Conservation (phyloP, 495 filamentous ascomycete genomes). For the Penicillium mononematosum region DNA sequence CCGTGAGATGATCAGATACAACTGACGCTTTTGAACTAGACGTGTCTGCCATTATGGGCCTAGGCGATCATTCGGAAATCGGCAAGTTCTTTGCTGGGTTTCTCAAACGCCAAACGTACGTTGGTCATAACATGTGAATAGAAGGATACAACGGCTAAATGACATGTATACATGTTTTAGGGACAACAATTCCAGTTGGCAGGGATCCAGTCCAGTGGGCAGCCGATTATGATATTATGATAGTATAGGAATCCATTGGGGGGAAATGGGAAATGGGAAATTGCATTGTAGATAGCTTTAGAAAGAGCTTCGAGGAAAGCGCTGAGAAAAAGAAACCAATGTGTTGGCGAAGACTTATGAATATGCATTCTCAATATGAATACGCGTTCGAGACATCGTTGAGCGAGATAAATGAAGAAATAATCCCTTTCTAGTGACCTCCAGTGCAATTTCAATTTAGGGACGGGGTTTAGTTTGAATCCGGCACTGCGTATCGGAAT, state of each 20-base stretch:
- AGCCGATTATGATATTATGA: slow-evolving; percentile 9
- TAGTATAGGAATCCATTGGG: background rate
- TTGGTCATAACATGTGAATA: background rate
- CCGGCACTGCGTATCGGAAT: too few relatives aligned
- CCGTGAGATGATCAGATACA: background rate
- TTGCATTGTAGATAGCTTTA: too few relatives aligned
- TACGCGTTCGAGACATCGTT: too few relatives aligned
- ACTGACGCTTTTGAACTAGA: slow-evolving; percentile 23
- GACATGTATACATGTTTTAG: background rate
- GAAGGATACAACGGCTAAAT: background rate
- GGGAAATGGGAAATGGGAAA: background rate
- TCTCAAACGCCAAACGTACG: slow-evolving; percentile 28
- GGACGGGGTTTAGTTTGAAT: too few relatives aligned
- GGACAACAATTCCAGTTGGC: background rate
- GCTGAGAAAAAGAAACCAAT: too few relatives aligned
- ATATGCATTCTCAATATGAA: too few relatives aligned
- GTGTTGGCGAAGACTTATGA: too few relatives aligned
- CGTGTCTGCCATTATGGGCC: slow-evolving; percentile 36
- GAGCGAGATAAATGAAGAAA: too few relatives aligned
- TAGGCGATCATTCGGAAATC: slow-evolving; percentile 37
- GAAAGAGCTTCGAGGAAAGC: too few relatives aligned
- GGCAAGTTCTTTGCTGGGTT: slow-evolving; percentile 46
- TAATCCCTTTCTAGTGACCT: too few relatives aligned
- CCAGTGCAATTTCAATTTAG: too few relatives aligned
- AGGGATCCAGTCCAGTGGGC: background rate